phyloP scores from a whole-genome alignment of 2,329 filamentous ascomycete species.

The Talaromyces verruculosus region DNA sequence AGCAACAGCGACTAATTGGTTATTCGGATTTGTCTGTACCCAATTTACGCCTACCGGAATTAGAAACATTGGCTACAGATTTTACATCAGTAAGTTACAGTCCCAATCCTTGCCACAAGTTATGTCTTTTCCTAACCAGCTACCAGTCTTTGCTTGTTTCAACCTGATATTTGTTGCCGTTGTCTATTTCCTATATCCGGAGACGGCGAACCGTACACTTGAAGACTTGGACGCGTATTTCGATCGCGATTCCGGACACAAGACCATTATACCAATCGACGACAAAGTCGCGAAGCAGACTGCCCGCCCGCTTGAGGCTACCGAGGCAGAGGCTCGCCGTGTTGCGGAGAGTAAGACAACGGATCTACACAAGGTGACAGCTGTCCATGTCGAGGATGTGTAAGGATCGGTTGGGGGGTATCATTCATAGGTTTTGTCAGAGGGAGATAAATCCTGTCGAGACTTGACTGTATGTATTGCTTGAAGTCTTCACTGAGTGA shows the following conservation, averaged over 20 bases:
- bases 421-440: background rate
- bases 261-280: background rate
- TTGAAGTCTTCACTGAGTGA: background rate
- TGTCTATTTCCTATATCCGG: constrained; percentile 51
- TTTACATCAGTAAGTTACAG: constrained; percentile 19
- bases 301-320: background rate
- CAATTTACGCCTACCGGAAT: constrained; percentile 25
- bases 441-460: background rate
- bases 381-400: constrained; percentile 2
- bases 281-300: background rate
- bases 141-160: background rate
- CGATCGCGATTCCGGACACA: constrained; percentile 6
- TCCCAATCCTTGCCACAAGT: background rate
- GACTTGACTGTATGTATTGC: background rate
- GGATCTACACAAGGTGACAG: background rate
- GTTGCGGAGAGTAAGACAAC: constrained; percentile 1
- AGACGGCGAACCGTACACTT: constrained; percentile 45
- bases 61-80: constrained; percentile 22
- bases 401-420: background rate
- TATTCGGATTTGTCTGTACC: constrained; percentile 23
- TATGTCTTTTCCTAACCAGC: background rate
- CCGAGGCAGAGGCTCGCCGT: constrained; percentile 6
- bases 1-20: constrained; percentile 41
- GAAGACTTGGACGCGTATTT: constrained; percentile 33
- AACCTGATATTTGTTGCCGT: constrained; percentile 41